phyloP scores from a whole-genome alignment of 345 rosid genomes.

The Jatropha curcas region DNA sequence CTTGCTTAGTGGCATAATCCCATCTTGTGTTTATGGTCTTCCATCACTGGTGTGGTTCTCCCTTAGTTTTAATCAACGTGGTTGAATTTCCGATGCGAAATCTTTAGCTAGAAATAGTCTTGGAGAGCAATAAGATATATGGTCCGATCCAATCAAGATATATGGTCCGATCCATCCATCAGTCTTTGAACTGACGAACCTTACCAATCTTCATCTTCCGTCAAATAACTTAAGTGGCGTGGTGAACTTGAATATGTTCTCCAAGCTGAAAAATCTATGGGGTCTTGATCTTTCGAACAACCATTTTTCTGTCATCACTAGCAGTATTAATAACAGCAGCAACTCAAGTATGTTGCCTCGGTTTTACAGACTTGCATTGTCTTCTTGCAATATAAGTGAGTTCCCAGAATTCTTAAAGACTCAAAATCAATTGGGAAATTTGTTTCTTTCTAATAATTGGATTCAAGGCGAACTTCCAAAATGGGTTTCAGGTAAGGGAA shows the following conservation, averaged over 20 bases:
- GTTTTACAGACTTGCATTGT: background rate
- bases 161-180: slow-evolving; percentile 29
- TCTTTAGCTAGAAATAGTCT: background rate
- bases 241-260: slow-evolving; percentile 18
- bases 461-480: slow-evolving; percentile 24
- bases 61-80: slow-evolving; percentile 11
- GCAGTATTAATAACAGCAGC: background rate
- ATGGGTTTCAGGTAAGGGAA: background rate
- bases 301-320: background rate
- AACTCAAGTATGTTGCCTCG: slow-evolving; percentile 13
- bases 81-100: background rate
- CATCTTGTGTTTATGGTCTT: slow-evolving; percentile 27
- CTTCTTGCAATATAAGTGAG: slow-evolving; percentile 27
- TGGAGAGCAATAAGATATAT: slow-evolving; percentile 15
- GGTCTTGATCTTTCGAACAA: slow-evolving; percentile 12
- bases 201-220: slow-evolving; percentile 4
- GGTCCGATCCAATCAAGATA: too few relatives aligned
- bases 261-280: slow-evolving; percentile 11
- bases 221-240: slow-evolving; percentile 27
- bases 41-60: slow-evolving; percentile 14
- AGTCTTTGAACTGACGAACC: slow-evolving; percentile 21
- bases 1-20: slow-evolving; percentile 18
- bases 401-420: slow-evolving; percentile 12
- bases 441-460: slow-evolving; percentile 10
- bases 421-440: background rate